Conservation (phyloP, 2,329 filamentous ascomycete species). For the Sordariomycetes sp. region DNA sequence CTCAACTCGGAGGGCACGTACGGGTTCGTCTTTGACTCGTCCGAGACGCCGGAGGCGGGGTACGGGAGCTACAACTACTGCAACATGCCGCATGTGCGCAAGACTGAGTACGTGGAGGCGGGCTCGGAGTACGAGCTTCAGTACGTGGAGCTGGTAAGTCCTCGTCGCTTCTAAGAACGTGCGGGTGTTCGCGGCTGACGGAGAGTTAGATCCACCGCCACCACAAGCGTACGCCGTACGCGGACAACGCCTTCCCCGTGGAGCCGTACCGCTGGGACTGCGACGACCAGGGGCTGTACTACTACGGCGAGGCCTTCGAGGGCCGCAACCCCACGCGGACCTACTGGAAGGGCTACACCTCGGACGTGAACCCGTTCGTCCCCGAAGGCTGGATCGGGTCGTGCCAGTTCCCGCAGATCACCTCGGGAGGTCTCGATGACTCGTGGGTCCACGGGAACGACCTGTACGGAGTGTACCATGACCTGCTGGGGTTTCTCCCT, state of each 20-base stretch:
- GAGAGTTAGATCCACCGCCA: slow-evolving; percentile 59
- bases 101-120: slow-evolving; percentile 48
- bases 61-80: slow-evolving; percentile 71
- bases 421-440: slow-evolving; percentile 58
- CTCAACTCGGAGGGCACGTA: slow-evolving; percentile 52
- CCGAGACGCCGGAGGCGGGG: slow-evolving; percentile 38
- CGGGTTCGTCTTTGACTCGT: slow-evolving; percentile 65
- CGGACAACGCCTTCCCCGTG: slow-evolving; percentile 63
- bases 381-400: slow-evolving; percentile 59
- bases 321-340: slow-evolving; percentile 38
- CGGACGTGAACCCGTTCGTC: slow-evolving; percentile 54
- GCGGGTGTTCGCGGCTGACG: not conserved
- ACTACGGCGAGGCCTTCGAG: slow-evolving; percentile 50
- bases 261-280: slow-evolving; percentile 68
- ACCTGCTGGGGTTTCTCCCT: slow-evolving; percentile 58
- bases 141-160: slow-evolving; percentile 64
- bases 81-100: slow-evolving; percentile 78
- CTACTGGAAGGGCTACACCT: slow-evolving; percentile 57
- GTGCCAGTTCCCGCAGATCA: slow-evolving; percentile 77
- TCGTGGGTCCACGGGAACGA: slow-evolving; percentile 69
- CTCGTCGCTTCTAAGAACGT: not conserved
- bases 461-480: slow-evolving; percentile 65
- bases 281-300: slow-evolving; percentile 57
- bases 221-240: slow-evolving; percentile 76
- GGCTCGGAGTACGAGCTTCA: slow-evolving; percentile 48